A percentile compares a stretch with the other conserved stretches of the same genome.
phyloP scores from a whole-genome alignment of 805 yeast species.

The Pichia heedii region DNA sequence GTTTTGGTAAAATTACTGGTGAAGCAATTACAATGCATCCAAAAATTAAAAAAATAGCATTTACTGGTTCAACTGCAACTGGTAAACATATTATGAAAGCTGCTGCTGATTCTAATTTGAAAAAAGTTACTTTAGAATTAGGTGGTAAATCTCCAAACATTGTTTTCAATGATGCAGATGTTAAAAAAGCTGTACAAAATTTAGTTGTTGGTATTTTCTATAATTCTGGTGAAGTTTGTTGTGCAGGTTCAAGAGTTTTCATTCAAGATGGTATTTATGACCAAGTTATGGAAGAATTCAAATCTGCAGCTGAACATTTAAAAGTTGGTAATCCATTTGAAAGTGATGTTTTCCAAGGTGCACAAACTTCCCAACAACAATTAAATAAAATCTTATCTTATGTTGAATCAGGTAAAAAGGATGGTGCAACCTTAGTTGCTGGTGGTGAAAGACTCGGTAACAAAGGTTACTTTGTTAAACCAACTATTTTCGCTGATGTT shows the following conservation, averaged over 20 bases:
- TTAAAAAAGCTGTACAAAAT: constrained; percentile 54
- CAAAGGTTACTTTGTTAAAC: constrained; percentile 66
- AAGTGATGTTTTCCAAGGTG: constrained; percentile 61
- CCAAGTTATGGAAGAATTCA: constrained; percentile 50
- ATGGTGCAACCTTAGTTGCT: constrained; percentile 62
- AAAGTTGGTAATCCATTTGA: constrained; percentile 79
- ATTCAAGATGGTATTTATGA: constrained; percentile 66
- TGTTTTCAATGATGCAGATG: constrained; percentile 67
- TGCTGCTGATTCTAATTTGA: constrained; percentile 59
- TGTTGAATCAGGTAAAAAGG: constrained; percentile 54
- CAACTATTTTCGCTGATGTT: constrained; percentile 83
- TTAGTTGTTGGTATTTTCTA: constrained; percentile 70
- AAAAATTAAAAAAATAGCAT: constrained; percentile 80
- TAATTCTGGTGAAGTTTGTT: constrained; percentile 91
- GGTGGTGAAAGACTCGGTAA: constrained; percentile 75
- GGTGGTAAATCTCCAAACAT: constrained; percentile 91
- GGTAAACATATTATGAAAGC: constrained; percentile 65
- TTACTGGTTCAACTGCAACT: constrained; percentile 90
- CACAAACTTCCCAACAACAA: constrained; percentile 64
- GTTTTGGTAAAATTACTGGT: constrained; percentile 82
- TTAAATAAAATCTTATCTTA: constrained; percentile 54
- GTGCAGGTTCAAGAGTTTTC: constrained; percentile 85
- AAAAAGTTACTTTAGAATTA: constrained; percentile 74
- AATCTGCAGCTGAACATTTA: constrained; percentile 36
- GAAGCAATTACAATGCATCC: constrained; percentile 70